Base-by-base conservation (phyloP, 2,329 filamentous ascomycete species). In the Metarhizium humberi region DNA sequence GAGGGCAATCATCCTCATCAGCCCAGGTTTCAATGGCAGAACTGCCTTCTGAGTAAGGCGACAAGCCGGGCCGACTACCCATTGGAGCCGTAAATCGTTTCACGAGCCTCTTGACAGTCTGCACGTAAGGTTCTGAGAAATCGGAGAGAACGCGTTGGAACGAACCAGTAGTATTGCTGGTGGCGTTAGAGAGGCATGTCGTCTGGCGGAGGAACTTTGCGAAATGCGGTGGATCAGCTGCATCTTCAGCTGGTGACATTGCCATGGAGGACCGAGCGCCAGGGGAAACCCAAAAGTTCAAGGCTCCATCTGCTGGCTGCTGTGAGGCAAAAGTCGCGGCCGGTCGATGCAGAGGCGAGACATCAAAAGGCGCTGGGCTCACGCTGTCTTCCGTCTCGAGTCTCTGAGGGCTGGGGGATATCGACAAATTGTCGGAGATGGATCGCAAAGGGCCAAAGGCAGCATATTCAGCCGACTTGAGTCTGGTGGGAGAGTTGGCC, bases 141-240 rank as follows among this genome's bases (percentile, higher is more conserved):
- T 63, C 68, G 6, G 64, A 58, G 11, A 73, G 63, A 0, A 70
- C 58, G 2, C 66, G 64, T 13, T 65, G 67, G 7, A 73, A 62
- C 4, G 70, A 71, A 1, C 67, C 67, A 0, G 67, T 71, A 2
- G 72, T 74, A 54, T 66, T 64, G 34, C 72, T 64, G 4, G 73
- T 74, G 1, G 72, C 73, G 0, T 66, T 64, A 0, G 72, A 72
- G 60, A 73, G 66, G 36, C 67, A 63, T 4, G 72, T 73, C 6
- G 66, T 66, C 20, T 60, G 66, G 16, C 65, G 71, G 20, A 69
- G 63, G 50, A 70, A 69, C 14, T 55, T 50, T 36, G 54, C 54
- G 50, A 72, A 66, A 20, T 20, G 42, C 34, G 30, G 18, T 5
- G 25, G 50, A 11, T 57, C 57, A 4, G 16, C 45, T 4, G 36